phyloP scores from a whole-genome alignment of 2,329 filamentous ascomycete genomes.

The Rhinocladiella mackenziei region DNA sequence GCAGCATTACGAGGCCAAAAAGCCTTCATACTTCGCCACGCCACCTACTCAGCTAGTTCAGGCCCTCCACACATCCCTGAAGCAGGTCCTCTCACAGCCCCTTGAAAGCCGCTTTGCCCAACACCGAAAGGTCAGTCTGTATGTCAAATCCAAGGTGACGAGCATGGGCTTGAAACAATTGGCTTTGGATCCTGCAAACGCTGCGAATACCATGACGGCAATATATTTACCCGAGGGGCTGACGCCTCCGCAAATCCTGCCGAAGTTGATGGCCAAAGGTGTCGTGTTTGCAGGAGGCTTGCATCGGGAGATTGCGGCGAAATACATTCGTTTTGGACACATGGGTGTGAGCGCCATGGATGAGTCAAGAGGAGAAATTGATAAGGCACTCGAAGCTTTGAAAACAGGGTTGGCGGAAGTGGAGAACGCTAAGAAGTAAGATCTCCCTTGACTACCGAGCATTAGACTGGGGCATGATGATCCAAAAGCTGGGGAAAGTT shows the following conservation, averaged over 20 bases:
- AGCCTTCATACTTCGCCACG: constrained; percentile 96
- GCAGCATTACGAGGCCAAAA: constrained; percentile 98
- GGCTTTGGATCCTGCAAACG: constrained; percentile 77
- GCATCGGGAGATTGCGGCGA: constrained; percentile 89
- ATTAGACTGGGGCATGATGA: not conserved
- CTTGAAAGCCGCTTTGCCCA: constrained; percentile 76
- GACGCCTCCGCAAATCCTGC: constrained; percentile 75
- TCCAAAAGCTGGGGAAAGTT: not conserved
- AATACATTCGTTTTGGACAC: constrained; percentile 93
- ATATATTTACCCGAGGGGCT: constrained; percentile 88
- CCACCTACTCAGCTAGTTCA: constrained; percentile 91
- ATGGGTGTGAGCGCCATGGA: constrained; percentile 95
- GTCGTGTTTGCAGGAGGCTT: constrained; percentile 93
- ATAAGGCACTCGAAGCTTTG: constrained; percentile 75
- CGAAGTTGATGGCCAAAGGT: constrained; percentile 77
- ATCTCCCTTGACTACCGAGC: not conserved
- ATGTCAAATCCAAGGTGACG: constrained; percentile 76
- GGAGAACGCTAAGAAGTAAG: constrained; percentile 54
- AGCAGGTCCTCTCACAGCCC: constrained; percentile 76
- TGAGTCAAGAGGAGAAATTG: constrained; percentile 72
- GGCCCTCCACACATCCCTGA: constrained; percentile 83
- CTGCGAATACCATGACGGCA: constrained; percentile 96
- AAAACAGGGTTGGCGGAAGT: constrained; percentile 70
- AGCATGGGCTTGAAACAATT: constrained; percentile 84
- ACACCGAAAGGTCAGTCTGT: constrained; percentile 75